These are phyloP conservation scores for Fusarium sp. DNA, from an alignment of 2,329 filamentous ascomycete genomes.

Conservation along the genomic window DNA sequence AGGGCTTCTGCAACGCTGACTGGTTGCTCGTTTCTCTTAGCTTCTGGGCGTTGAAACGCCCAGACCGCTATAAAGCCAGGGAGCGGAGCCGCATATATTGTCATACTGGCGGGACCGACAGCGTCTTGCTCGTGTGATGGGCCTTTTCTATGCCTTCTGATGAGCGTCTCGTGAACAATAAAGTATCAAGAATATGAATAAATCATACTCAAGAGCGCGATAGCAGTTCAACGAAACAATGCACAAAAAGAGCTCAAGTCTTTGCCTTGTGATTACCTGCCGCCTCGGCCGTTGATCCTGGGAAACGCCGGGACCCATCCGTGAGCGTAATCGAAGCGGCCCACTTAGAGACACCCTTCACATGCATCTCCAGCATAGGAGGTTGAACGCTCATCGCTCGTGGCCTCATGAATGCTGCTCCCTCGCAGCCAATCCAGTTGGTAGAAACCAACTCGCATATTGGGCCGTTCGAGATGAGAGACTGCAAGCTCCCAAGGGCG, in stretches of 20 bases:
- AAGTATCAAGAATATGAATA: background rate
- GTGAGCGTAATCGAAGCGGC: background rate
- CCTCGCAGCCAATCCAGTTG: background rate
- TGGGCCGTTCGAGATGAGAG: background rate
- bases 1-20: constrained; percentile 28
- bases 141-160: background rate
- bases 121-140: constrained; percentile 1
- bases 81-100: constrained; percentile 13
- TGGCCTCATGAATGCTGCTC: constrained; percentile 8
- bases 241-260: background rate
- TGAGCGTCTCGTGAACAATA: background rate
- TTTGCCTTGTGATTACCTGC: background rate
- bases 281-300: background rate
- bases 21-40: constrained; percentile 35
- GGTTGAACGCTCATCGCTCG: constrained; percentile 1
- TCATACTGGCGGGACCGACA: background rate
- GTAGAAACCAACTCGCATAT: background rate
- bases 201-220: background rate
- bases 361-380: background rate
- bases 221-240: background rate
- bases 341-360: constrained; percentile 4
- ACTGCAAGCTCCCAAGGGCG: constrained; percentile 11
- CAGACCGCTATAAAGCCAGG: constrained; percentile 15
- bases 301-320: constrained; percentile 2
- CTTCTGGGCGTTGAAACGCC: constrained; percentile 22